Evolutionary conservation across 257 asterid genomes (phyloP).

Genomic region (Przewalskia tangutica): DNA sequence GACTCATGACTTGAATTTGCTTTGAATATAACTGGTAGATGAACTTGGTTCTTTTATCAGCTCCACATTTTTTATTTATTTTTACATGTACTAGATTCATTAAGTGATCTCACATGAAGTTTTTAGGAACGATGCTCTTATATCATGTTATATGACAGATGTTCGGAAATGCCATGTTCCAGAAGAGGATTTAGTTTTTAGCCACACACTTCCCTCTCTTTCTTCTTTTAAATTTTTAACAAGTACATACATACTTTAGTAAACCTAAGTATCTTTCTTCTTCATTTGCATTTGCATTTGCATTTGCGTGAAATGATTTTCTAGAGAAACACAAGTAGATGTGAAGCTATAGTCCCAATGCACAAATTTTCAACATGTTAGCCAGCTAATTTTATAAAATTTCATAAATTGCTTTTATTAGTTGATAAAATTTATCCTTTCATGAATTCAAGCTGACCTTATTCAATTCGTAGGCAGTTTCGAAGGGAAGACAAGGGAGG

Average conservation of each 20-base stretch:
- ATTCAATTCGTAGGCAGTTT: slow-evolving; percentile 42
- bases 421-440: background rate
- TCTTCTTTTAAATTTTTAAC: background rate
- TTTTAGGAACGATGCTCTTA: background rate
- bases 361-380: background rate
- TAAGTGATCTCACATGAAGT: background rate
- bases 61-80: background rate
- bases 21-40: background rate
- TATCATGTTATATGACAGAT: background rate
- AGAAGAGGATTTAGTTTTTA: background rate
- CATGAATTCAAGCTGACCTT: background rate
- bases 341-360: background rate
- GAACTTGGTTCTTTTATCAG: background rate
- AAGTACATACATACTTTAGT: background rate
- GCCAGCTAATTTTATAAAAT: background rate
- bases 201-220: background rate
- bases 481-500: slow-evolving; percentile 95
- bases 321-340: background rate
- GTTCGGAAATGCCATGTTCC: background rate
- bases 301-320: background rate
- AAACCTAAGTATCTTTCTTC: background rate
- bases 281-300: background rate
- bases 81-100: background rate
- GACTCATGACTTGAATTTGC: background rate
- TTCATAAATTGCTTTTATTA: background rate